Conservation (phyloP, 495 filamentous ascomycete species). For the Talaromyces adpressus region DNA sequence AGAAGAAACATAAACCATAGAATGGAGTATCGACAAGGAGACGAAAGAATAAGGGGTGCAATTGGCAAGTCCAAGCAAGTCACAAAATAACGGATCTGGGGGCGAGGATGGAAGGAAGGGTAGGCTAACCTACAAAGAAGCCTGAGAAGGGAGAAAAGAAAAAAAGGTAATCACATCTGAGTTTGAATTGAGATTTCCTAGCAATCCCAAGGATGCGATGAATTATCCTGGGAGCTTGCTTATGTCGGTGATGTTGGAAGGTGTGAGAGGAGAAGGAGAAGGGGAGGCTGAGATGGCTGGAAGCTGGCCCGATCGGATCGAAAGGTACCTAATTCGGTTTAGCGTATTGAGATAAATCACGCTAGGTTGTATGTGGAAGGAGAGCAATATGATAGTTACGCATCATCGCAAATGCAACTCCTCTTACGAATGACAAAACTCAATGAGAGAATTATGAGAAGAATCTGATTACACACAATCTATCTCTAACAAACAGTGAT, state of each 20-base stretch:
- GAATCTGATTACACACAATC: neutral
- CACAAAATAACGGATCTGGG: conserved; percentile 15
- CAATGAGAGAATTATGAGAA: neutral
- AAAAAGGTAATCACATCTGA: conserved; percentile 1
- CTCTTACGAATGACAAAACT: neutral
- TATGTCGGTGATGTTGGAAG: neutral
- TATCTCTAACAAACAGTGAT: neutral
- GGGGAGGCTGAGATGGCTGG: neutral
- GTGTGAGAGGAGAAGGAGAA: neutral
- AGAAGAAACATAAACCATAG: neutral
- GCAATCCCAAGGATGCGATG: neutral
- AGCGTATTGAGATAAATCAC: neutral
- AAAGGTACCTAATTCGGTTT: neutral
- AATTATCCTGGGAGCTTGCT: neutral
- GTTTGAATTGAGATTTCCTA: neutral
- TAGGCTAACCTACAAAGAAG: neutral
- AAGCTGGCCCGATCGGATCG: too few species aligned
- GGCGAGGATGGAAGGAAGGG: conserved; percentile 13
- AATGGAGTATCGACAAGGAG: neutral
- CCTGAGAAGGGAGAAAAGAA: neutral
- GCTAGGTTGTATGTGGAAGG: neutral
- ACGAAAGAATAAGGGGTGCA: neutral
- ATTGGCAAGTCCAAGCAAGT: conserved; percentile 10
- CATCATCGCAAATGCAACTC: neutral
- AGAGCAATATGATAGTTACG: too few species aligned